Evolutionary conservation across 768 basidiomycete genomes (phyloP).

Genomic region (Lactifluus volemus): DNA sequence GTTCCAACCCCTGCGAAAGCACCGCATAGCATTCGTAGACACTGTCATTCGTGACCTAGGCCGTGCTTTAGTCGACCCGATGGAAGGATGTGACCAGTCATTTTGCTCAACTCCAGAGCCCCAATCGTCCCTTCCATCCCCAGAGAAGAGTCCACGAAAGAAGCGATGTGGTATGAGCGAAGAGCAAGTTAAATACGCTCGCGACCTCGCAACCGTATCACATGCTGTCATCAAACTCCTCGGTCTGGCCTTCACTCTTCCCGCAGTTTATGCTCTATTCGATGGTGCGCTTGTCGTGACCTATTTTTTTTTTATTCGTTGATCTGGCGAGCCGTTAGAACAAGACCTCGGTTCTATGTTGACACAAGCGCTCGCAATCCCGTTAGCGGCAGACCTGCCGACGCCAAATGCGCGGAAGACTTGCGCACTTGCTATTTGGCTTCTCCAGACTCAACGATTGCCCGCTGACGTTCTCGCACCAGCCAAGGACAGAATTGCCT

Average conservation of each 20-base stretch:
- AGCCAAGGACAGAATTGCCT: constrained; percentile 58
- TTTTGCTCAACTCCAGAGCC: constrained; percentile 5
- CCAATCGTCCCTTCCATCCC: constrained; percentile 46
- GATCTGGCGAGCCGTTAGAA: constrained; percentile 32
- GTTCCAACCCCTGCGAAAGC: constrained; percentile 58
- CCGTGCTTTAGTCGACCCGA: constrained; percentile 55
- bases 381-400: constrained; percentile 56
- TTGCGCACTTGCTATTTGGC: constrained; percentile 66
- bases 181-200: constrained; percentile 68
- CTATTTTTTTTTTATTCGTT: background rate
- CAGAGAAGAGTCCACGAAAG: constrained; percentile 52
- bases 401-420: constrained; percentile 86
- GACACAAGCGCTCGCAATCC: constrained; percentile 60
- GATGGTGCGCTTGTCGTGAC: constrained; percentile 38
- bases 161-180: constrained; percentile 66
- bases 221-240: constrained; percentile 66
- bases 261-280: constrained; percentile 52
- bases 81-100: constrained; percentile 11
- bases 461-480: constrained; percentile 52
- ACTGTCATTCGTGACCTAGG: constrained; percentile 62
- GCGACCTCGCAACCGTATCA: constrained; percentile 67
- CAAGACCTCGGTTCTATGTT: constrained; percentile 51
- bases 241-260: constrained; percentile 47
- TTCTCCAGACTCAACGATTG: constrained; percentile 63
- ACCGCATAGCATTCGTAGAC: constrained; percentile 41